Base-by-base conservation (phyloP, 1,284 basidiomycete genomes). In the Golubevia sp. region DNA sequence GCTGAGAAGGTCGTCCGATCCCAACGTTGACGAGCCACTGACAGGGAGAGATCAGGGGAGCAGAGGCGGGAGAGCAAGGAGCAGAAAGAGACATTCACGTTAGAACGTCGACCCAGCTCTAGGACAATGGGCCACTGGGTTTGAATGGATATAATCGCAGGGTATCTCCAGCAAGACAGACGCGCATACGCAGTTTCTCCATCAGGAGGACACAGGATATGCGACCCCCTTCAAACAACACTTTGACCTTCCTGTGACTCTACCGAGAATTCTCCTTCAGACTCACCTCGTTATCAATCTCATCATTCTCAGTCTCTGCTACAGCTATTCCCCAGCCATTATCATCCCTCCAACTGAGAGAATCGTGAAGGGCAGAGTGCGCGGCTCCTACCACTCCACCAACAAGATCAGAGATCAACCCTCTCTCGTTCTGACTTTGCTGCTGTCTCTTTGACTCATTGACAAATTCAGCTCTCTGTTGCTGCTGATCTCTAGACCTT, bases 11-110 rank as follows among this genome's bases (percentile, higher is more conserved):
- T 0, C 69, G 71, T 50, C 74, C 74, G 23, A 72, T 70, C 25
- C 66, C 67, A 63, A 74, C 64, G 13, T 73, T 62, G 63, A 74
- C 70, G 58, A 76, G 68, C 66, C 66, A 74, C 62, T 61, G 59
- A 11, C 20, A 24, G 24, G 20, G n/a, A 21, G 26, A 24, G n/a
- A 49, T n/a, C n/a, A n/a, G n/a, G n/a, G 20, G 20, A 49, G 48
- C 20, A 49, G 48, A 49, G 48, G 48, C 18, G 48, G 48, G 20
- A 23, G 48, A 49, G 48, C 18, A 49, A 49, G 48, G 20, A 23
- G 20, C 18, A 49, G 48, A 49, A 23, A 49, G n/a, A 49, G 48
- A 49, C n/a, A n/a, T n/a, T n/a, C n/a, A n/a, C n/a, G n/a, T n/a
- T n/a, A n/a, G n/a, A n/a, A n/a, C n/a, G n/a, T n/a, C n/a, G n/a